Evolutionary conservation across 2,329 filamentous ascomycete genomes (phyloP).

Genomic region (Curvularia hawaiiensis): DNA sequence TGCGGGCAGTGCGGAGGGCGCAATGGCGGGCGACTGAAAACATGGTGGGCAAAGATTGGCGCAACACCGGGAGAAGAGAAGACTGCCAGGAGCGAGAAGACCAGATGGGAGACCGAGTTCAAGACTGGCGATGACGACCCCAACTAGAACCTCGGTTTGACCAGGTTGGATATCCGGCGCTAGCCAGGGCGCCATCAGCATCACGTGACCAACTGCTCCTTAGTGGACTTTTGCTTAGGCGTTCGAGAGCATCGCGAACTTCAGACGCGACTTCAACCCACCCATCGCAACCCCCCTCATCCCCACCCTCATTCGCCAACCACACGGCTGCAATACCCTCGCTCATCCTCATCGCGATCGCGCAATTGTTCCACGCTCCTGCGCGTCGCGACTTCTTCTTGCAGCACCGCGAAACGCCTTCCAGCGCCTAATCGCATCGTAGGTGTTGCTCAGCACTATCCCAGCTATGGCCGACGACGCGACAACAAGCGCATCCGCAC

Average conservation of each 20-base stretch:
- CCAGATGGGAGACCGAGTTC: constrained; percentile 1
- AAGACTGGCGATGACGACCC: constrained; percentile 8
- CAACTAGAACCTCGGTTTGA: constrained; percentile 39
- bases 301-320: constrained; percentile 33
- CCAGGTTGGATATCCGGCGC: constrained; percentile 24
- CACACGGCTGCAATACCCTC: constrained; percentile 16
- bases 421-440: constrained; percentile 29
- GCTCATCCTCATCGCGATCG: constrained; percentile 11
- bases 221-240: constrained; percentile 24
- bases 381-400: constrained; percentile 23
- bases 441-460: constrained; percentile 19
- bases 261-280: constrained; percentile 35
- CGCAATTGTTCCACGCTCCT: constrained; percentile 8
- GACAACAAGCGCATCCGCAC: constrained; percentile 34
- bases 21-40: constrained; percentile 44
- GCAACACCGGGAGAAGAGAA: constrained; percentile 2
- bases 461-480: constrained; percentile 45
- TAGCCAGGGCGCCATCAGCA: constrained; percentile 15
- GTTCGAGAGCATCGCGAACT: constrained; percentile 37
- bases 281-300: constrained; percentile 34
- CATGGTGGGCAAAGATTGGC: constrained; percentile 33
- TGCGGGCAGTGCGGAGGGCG: constrained; percentile 46
- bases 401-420: constrained; percentile 19
- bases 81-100: background rate
- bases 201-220: constrained; percentile 28